Conservation (phyloP, 441 rosid species). For the Metrosideros polymorpha region DNA sequence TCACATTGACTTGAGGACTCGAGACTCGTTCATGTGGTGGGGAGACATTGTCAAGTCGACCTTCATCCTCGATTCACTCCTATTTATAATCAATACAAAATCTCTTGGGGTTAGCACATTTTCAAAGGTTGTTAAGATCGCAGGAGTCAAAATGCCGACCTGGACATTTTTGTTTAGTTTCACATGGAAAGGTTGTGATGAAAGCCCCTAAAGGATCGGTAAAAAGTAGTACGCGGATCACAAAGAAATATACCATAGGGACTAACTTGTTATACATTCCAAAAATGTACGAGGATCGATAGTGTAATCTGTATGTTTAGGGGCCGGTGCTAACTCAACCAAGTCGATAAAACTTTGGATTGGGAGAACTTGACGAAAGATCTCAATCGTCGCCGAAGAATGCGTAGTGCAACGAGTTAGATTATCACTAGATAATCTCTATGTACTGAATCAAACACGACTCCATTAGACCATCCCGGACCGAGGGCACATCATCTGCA, state of each 20-base stretch:
- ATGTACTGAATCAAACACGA: neutral
- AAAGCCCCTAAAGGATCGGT: neutral
- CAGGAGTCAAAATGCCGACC: neutral
- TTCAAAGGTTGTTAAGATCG: neutral
- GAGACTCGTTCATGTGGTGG: neutral
- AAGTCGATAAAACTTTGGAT: neutral
- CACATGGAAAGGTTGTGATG: neutral
- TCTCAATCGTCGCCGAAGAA: neutral
- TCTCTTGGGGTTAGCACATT: neutral
- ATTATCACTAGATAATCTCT: neutral
- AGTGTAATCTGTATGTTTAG: neutral
- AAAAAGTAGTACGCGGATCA: too few relatives aligned
- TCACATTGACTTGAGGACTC: neutral
- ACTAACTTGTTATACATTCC: too few relatives aligned
- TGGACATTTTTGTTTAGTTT: neutral
- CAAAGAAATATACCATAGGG: too few relatives aligned
- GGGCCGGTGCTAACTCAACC: neutral
- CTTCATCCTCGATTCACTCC: neutral
- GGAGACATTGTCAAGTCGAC: neutral
- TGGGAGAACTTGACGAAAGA: neutral
- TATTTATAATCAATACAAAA: neutral
- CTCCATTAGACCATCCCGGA: neutral
- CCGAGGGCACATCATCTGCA: neutral
- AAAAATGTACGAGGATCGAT: neutral
- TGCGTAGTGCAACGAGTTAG: neutral